Conservation (phyloP, 169 alveolate genomes). For the Cryptosporidium tyzzeri region DNA sequence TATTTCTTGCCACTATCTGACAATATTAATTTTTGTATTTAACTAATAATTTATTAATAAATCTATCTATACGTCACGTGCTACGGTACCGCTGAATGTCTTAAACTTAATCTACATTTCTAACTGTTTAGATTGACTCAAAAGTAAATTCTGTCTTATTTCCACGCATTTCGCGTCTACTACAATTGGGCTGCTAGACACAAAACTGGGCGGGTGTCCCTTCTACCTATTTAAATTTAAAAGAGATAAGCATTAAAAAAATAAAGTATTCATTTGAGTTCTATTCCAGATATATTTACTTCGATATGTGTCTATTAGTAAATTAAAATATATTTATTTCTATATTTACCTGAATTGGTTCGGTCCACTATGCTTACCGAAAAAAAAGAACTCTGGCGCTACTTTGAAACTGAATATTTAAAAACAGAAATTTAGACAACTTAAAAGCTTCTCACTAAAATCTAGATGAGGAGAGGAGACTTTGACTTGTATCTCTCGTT, state of each 20-base stretch:
- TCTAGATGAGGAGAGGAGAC: neutral
- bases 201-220: constrained; percentile 29
- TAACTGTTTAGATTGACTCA: neutral
- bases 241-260: neutral
- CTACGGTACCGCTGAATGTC: constrained; percentile 27
- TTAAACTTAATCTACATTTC: neutral
- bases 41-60: neutral
- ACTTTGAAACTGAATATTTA: neutral
- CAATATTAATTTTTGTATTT: neutral
- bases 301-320: neutral
- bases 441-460: no score
- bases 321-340: no score
- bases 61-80: constrained; percentile 25
- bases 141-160: constrained; percentile 16
- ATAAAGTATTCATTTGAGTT: neutral
- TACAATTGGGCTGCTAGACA: neutral
- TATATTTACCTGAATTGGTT: neutral
- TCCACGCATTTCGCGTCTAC: constrained; percentile 12
- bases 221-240: neutral
- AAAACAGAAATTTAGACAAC: neutral
- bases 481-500: neutral
- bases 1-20: neutral
- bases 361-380: neutral
- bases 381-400: neutral
- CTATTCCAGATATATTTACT: neutral